A percentile compares a stretch with the other conserved stretches of the same genome.
Evolutionary conservation across 305 asterid genomes (phyloP).

Genomic region (Caryopteris hybrid): DNA sequence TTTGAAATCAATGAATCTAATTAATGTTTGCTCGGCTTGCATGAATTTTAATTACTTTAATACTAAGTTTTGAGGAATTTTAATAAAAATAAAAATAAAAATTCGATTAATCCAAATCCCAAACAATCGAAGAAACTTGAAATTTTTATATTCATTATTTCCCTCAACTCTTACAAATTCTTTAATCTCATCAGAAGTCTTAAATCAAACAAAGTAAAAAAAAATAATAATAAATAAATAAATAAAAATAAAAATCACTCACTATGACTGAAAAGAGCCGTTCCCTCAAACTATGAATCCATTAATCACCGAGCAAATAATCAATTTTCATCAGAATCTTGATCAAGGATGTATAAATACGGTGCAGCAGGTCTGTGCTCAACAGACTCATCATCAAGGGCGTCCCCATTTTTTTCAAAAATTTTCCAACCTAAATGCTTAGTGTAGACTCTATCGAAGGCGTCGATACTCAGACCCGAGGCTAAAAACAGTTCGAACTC

Average conservation of each 20-base stretch:
- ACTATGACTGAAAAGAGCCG: too few relatives aligned
- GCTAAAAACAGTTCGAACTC: constrained; percentile 66
- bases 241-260: too few relatives aligned
- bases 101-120: too few relatives aligned
- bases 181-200: background rate
- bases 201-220: background rate
- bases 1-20: too few relatives aligned
- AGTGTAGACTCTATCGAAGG: constrained; percentile 52
- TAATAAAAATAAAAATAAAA: too few relatives aligned
- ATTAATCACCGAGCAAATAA: too few relatives aligned
- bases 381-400: constrained; percentile 29
- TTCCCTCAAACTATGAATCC: background rate
- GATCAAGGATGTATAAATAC: constrained; percentile 52
- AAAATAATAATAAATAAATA: too few relatives aligned
- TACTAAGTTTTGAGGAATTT: too few relatives aligned
- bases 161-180: too few relatives aligned
- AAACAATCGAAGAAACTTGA: background rate
- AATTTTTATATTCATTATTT: background rate
- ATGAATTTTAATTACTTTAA: too few relatives aligned
- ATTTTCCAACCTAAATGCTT: constrained; percentile 57
- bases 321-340: constrained; percentile 37
- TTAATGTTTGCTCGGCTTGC: too few relatives aligned
- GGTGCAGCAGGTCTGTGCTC: constrained; percentile 36
- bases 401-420: constrained; percentile 28
- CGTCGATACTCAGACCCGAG: constrained; percentile 58